Evolutionary conservation across 768 basidiomycete species (phyloP), one percentile per base, ranked within the genome.

Genomic region (Holtermanniella nyarrowii): DNA sequence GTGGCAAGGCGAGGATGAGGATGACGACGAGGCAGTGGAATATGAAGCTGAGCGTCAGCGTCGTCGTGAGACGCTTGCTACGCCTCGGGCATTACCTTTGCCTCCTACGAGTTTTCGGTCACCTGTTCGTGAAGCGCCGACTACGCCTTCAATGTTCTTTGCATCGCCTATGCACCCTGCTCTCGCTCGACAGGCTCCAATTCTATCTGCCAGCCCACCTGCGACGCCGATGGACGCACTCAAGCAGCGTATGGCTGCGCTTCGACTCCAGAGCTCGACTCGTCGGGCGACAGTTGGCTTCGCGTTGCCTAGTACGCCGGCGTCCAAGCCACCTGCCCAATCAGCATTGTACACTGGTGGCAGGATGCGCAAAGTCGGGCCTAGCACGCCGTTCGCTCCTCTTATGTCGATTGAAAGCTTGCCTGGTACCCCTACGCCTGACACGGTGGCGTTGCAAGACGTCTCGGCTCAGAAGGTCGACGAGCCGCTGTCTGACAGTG

Each of bases 281-380:
- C 47, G 65, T 48, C 22, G 68, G n/a, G 59, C 61, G 0, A 69
- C 68, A 0, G 57, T 66, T n/a, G 65, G 65, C 2, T 58, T 66
- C 41, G 58, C 48, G 3, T 31, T 59, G 23, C 67, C 65, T 16
- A 47, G 56, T 2, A 66, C 65, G 10, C 65, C 68, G n/a, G 48
- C 44, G 18, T 41, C 48, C 12, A 26, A 20, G 22, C 26, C 46
- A n/a, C 18, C 5, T 16, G 27, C 4, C 26, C 7, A 31, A 4
- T 18, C 11, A 27, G 46, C 27, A 10, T 23, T 26, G 16, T 37
- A 26, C 16, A 48, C 46, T 5, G 46, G 46, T 27, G 37, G 23
- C 13, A 23, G 40, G 4, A 20, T 42, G 3, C 22, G 44, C 11
- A 39, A 46, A 26, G 48, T 53, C 42, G 49, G 21, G 10, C 49